Base-by-base conservation (phyloP, 108 stramenopile species). In the Chaetoceros tenuissimus region DNA sequence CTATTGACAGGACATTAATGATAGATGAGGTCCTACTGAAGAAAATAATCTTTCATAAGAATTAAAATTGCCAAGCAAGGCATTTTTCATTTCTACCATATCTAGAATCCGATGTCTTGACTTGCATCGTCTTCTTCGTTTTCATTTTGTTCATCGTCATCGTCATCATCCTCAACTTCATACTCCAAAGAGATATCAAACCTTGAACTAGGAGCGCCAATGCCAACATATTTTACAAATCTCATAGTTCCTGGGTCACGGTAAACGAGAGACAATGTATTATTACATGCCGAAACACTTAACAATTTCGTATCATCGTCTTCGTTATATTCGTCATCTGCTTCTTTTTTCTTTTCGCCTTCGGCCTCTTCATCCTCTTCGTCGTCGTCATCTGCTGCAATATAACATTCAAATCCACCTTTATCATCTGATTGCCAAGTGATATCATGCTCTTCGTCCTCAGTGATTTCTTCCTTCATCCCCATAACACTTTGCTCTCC, bases 321-420 rank as follows among this genome's bases (percentile, higher is more conserved):
- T n/a, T 81, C 89, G 51, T 87, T 81, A 71, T 95, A 87, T 50
- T 86, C 88, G 18, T 79, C 86, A 51, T 90, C 92, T 21, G 87
- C 74, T 49, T 79, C 83, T 43, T 62, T 24, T 1, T 26, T 58
- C n/a, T 17, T 27, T 40, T 13, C 34, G 24, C 69, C 51, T 19
- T 56, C 56, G 43, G 69, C 25, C 47, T 31, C 61, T 21, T 28
- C 57, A 21, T 63, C 69, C 0, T 72, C 73, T 23, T 80, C 90
- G 2, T 76, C 87, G 28, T 82, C 84, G 20, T 92, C 93, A 53
- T 94, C 96, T 0, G 94, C 96, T 48, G 85, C 90, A 55, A 97
- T 94, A 72, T 96, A 97, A 49, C 94, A 95, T 48, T 96, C 95
- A 68, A 96, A 97, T 27, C 95, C 97, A 28, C 97, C 97, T 19